Percentiles rank a stretch among this genome's conserved stretches.
Evolutionary conservation across 2,329 filamentous ascomycete genomes (phyloP).

Genomic region (Drechslerella stenobrocha): DNA sequence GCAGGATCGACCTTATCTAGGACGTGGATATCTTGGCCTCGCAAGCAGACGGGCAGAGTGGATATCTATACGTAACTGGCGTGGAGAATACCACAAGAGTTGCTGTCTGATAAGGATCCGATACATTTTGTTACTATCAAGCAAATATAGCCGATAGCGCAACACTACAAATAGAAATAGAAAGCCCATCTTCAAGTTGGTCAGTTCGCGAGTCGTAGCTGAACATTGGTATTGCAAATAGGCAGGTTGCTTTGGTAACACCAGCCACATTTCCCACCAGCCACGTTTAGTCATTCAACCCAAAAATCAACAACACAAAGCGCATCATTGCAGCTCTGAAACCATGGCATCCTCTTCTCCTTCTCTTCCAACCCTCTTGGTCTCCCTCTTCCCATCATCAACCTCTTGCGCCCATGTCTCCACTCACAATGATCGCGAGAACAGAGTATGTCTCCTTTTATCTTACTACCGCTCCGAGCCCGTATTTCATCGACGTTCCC

Average conservation of each 20-base stretch:
- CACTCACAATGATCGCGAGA: not conserved
- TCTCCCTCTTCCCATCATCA: constrained; percentile 3
- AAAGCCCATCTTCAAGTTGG: no score
- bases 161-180: no score
- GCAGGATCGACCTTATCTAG: no score
- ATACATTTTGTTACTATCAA: no score
- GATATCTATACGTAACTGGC: no score
- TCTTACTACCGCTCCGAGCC: not conserved
- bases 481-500: not conserved
- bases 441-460: not conserved
- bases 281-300: not conserved
- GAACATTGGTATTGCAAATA: not conserved
- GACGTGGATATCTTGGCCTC: no score
- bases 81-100: no score
- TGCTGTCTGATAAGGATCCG: no score
- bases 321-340: constrained; percentile 4
- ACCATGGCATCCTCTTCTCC: constrained; percentile 1
- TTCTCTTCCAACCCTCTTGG: constrained; percentile 17
- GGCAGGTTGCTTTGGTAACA: not conserved
- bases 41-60: no score
- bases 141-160: no score
- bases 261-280: not conserved
- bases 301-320: constrained; percentile 7
- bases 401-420: not conserved
- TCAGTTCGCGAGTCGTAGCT: not conserved